A percentile compares a stretch with the other conserved stretches of the same genome.
Evolutionary conservation across 1,284 basidiomycete genomes (phyloP).

Genomic region (Fistulinella cinereoalba): DNA sequence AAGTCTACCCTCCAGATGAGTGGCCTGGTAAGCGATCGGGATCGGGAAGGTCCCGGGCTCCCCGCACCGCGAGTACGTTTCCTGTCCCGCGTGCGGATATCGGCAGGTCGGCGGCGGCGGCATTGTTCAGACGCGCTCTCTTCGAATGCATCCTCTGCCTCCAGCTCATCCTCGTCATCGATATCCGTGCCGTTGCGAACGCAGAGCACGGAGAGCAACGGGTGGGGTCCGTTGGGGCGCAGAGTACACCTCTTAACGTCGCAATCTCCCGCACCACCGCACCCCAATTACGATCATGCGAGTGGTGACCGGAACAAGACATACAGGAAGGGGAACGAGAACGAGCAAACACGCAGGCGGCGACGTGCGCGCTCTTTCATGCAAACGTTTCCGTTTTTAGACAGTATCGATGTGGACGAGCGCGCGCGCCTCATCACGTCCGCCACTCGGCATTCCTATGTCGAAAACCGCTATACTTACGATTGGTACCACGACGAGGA

Average conservation of each 20-base stretch:
- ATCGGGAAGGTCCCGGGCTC: slow-evolving; percentile 21
- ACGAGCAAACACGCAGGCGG: neutral
- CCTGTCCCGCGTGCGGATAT: slow-evolving; percentile 55
- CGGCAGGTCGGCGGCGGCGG: slow-evolving; percentile 41
- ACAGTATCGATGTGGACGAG: slow-evolving; percentile 25
- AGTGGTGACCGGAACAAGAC: neutral
- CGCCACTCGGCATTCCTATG: slow-evolving; percentile 13
- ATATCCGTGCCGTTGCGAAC: slow-evolving; percentile 69
- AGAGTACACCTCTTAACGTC: slow-evolving; percentile 43
- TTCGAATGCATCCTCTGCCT: slow-evolving; percentile 45
- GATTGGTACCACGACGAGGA: slow-evolving; percentile 20
- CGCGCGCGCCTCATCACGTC: slow-evolving; percentile 32
- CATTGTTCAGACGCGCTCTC: slow-evolving; percentile 22
- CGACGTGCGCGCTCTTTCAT: slow-evolving; percentile 4
- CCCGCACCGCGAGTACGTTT: slow-evolving; percentile 44
- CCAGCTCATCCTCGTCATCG: slow-evolving; percentile 65
- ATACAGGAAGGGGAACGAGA: neutral
- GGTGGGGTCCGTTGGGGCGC: slow-evolving; percentile 57
- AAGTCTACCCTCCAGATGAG: neutral
- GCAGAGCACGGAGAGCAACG: slow-evolving; percentile 46
- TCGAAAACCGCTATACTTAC: slow-evolving; percentile 2
- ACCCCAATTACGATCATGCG: too few relatives aligned
- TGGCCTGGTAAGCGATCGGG: slow-evolving; percentile 2
- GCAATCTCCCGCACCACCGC: neutral
- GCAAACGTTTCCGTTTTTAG: slow-evolving; percentile 1